Conservation (phyloP, 495 filamentous ascomycete species). For the Chlorociboria aeruginascens region DNA sequence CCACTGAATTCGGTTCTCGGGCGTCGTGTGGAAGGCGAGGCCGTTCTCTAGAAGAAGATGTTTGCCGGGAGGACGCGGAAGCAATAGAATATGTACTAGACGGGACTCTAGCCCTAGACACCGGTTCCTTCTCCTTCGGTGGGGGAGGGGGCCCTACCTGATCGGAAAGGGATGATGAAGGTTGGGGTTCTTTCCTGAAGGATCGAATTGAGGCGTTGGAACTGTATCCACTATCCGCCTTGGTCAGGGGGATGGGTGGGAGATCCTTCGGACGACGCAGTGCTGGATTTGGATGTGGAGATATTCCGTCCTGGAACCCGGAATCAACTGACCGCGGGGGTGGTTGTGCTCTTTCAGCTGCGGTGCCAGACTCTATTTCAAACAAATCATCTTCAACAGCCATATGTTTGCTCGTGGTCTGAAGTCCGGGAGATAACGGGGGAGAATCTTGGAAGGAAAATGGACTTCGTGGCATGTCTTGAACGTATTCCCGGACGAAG, state of each 20-base stretch:
- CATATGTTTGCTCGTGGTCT: slow-evolving; percentile 34
- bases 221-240: slow-evolving; percentile 46
- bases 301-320: slow-evolving; percentile 3
- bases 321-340: slow-evolving; percentile 12
- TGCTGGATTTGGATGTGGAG: background rate
- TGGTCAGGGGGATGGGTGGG: slow-evolving; percentile 30
- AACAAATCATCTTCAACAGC: slow-evolving; percentile 37
- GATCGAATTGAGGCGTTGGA: slow-evolving; percentile 39
- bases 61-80: background rate
- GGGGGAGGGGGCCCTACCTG: slow-evolving; percentile 1
- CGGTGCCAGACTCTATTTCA: slow-evolving; percentile 24
- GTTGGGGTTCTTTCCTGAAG: slow-evolving; percentile 20
- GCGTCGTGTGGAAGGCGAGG: background rate
- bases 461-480: slow-evolving; percentile 21
- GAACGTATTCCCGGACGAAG: slow-evolving; percentile 17
- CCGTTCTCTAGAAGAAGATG: background rate
- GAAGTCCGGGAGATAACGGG: slow-evolving; percentile 20
- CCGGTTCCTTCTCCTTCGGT: background rate
- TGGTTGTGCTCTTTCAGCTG: background rate
- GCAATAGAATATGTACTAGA: slow-evolving; percentile 6
- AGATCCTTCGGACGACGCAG: slow-evolving; percentile 9
- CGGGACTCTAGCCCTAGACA: slow-evolving; percentile 1
- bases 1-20: background rate
- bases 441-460: slow-evolving; percentile 19
- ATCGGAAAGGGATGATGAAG: slow-evolving; percentile 1